These are phyloP conservation scores for Aaosphaeria arxii DNA, from an alignment of 2,329 filamentous ascomycete genomes.

Conservation along the genomic window DNA sequence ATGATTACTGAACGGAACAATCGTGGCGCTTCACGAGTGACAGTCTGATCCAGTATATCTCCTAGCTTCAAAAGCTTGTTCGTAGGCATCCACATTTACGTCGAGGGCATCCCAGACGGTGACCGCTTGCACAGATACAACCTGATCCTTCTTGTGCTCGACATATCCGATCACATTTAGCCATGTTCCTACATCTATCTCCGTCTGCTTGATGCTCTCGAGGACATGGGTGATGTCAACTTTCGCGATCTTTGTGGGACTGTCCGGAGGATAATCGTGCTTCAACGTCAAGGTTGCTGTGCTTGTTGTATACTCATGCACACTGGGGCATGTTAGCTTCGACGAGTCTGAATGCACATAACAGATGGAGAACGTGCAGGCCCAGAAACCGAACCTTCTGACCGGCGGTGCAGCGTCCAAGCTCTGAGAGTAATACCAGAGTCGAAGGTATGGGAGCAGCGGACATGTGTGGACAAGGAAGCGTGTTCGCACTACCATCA, in stretches of 20 bases:
- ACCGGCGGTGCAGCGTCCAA: slow-evolving; percentile 49
- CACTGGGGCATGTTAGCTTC: slow-evolving; percentile 40
- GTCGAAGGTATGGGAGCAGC: slow-evolving; percentile 55
- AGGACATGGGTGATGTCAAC: slow-evolving; percentile 74
- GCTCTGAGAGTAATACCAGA: slow-evolving; percentile 48
- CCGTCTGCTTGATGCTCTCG: slow-evolving; percentile 59
- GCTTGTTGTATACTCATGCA: slow-evolving; percentile 55
- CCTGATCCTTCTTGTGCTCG: slow-evolving; percentile 17
- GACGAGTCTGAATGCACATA: slow-evolving; percentile 7
- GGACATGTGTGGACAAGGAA: slow-evolving; percentile 17
- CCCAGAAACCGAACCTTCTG: slow-evolving; percentile 91
- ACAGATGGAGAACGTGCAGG: slow-evolving; percentile 61
- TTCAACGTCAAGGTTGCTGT: slow-evolving; percentile 65
- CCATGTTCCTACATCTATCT: slow-evolving; percentile 76
- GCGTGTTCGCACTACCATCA: neutral
- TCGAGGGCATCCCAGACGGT: slow-evolving; percentile 75
- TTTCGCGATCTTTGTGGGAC: slow-evolving; percentile 45
- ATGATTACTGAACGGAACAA: too few species aligned
- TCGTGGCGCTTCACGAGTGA: neutral
- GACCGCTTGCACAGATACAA: slow-evolving; percentile 65
- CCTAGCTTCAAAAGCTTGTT: slow-evolving; percentile 46
- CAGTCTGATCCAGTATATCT: slow-evolving; percentile 1
- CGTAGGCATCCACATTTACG: slow-evolving; percentile 69
- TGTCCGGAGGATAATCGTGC: slow-evolving; percentile 58
- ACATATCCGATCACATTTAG: slow-evolving; percentile 86